Evolutionary conservation across 768 basidiomycete species (phyloP).

Genomic region (Phanerodontia chrysosporium): DNA sequence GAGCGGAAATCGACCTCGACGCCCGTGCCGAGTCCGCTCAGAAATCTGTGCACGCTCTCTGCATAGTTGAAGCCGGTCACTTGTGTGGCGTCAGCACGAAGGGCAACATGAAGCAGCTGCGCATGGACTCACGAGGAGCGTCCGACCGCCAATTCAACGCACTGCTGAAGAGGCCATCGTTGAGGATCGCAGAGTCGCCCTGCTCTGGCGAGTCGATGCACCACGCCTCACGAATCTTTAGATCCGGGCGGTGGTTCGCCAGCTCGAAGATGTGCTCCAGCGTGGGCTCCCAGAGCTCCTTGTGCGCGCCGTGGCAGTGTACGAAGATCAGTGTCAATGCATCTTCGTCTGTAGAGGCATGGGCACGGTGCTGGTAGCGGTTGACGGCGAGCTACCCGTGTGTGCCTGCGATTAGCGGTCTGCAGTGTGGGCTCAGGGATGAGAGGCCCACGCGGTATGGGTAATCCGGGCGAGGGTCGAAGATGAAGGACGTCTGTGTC

Average conservation of each 20-base stretch:
- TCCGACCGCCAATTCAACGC: too few species aligned
- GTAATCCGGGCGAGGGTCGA: slow-evolving; percentile 50
- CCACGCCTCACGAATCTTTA: slow-evolving; percentile 47
- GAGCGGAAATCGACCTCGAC: slow-evolving; percentile 43
- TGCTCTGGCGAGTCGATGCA: slow-evolving; percentile 52
- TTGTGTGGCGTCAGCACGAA: not conserved
- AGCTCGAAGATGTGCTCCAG: slow-evolving; percentile 42
- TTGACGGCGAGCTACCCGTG: slow-evolving; percentile 41
- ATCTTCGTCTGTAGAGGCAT: slow-evolving; percentile 30
- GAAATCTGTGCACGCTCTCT: slow-evolving; percentile 41
- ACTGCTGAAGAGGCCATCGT: slow-evolving; percentile 35
- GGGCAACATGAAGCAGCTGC: too few species aligned
- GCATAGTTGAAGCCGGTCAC: slow-evolving; percentile 56
- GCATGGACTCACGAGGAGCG: too few species aligned
- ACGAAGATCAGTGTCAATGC: slow-evolving; percentile 46
- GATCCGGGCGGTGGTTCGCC: slow-evolving; percentile 17
- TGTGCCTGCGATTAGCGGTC: too few species aligned
- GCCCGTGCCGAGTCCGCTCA: slow-evolving; percentile 44
- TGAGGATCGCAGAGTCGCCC: slow-evolving; percentile 47
- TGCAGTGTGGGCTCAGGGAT: too few species aligned
- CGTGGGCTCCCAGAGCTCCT: slow-evolving; percentile 55
- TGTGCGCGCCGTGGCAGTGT: slow-evolving; percentile 52
- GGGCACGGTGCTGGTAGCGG: slow-evolving; percentile 40
- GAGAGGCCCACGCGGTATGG: slow-evolving; percentile 38
- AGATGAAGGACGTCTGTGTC: slow-evolving; percentile 39